Conservation (phyloP, 2,329 filamentous ascomycete genomes). For the Coniochaeta sp. region DNA sequence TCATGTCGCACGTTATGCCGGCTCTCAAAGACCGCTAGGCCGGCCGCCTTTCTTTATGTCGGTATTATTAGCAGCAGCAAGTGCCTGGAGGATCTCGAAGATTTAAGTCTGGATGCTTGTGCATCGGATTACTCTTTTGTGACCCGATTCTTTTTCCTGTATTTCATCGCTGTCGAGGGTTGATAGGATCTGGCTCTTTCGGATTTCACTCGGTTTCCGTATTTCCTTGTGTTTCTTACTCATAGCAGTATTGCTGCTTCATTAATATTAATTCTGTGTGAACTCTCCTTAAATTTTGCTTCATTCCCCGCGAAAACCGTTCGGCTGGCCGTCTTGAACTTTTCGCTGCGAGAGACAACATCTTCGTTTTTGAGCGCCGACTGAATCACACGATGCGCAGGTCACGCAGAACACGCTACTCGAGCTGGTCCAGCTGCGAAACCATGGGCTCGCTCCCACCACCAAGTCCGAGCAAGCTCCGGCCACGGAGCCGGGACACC, state of each 20-base stretch:
- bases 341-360: background rate
- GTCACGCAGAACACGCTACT: constrained; percentile 2
- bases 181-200: background rate
- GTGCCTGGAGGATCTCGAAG: background rate
- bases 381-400: constrained; percentile 3
- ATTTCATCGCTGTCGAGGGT: background rate
- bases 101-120: background rate
- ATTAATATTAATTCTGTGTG: background rate
- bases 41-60: background rate
- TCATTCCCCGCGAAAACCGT: background rate
- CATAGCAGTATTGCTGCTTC: background rate
- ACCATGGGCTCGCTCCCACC: constrained; percentile 4
- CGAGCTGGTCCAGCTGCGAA: constrained; percentile 5
- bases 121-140: background rate
- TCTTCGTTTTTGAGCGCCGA: background rate
- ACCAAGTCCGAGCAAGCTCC: constrained; percentile 2
- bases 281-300: background rate
- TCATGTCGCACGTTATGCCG: background rate
- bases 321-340: background rate
- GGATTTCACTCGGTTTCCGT: constrained; percentile 1
- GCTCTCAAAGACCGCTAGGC: background rate
- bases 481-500: constrained; percentile 27
- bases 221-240: background rate
- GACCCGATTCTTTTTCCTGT: background rate
- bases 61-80: background rate